These are phyloP conservation scores for Chaetomium sp. DNA, from an alignment of 2,329 filamentous ascomycete genomes.

Conservation along the genomic window DNA sequence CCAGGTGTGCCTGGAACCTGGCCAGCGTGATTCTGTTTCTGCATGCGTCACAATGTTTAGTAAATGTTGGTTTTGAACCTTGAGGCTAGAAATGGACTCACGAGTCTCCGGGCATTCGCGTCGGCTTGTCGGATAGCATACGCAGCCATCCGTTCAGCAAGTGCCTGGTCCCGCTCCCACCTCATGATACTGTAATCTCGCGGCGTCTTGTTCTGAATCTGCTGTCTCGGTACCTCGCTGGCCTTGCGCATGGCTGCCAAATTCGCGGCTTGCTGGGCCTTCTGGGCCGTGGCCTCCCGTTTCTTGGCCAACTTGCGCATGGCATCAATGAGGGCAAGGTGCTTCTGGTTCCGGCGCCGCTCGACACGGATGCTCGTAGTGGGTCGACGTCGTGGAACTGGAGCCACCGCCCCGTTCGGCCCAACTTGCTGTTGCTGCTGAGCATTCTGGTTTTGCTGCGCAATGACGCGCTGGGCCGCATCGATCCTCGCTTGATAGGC, in stretches of 20 bases:
- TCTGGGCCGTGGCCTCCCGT: constrained; percentile 75
- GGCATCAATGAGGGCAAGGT: constrained; percentile 82
- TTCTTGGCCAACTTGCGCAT: constrained; percentile 97
- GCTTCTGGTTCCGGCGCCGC: constrained; percentile 75
- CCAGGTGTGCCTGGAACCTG: constrained; percentile 41
- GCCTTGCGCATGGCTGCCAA: constrained; percentile 77
- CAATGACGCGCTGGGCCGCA: constrained; percentile 49
- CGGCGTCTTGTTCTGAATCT: constrained; percentile 63
- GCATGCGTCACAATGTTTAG: constrained; percentile 1
- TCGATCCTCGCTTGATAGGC: constrained; percentile 57
- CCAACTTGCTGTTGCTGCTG: constrained; percentile 31
- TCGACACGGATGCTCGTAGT: constrained; percentile 82
- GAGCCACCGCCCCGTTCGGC: constrained; percentile 39
- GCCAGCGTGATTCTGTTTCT: constrained; percentile 33
- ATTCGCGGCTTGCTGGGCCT: constrained; percentile 74
- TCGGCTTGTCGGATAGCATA: constrained; percentile 29
- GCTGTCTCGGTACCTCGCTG: constrained; percentile 50
- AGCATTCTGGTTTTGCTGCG: constrained; percentile 47
- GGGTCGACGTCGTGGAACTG: constrained; percentile 55
- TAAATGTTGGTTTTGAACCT: not conserved
- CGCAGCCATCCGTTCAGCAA: constrained; percentile 51
- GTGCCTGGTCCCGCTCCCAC: constrained; percentile 71
- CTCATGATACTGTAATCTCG: constrained; percentile 86
- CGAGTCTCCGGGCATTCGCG: constrained; percentile 35
- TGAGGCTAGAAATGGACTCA: not conserved